Evolutionary conservation across 2,329 filamentous ascomycete genomes (phyloP).

Genomic region (Apiospora phragmitis): DNA sequence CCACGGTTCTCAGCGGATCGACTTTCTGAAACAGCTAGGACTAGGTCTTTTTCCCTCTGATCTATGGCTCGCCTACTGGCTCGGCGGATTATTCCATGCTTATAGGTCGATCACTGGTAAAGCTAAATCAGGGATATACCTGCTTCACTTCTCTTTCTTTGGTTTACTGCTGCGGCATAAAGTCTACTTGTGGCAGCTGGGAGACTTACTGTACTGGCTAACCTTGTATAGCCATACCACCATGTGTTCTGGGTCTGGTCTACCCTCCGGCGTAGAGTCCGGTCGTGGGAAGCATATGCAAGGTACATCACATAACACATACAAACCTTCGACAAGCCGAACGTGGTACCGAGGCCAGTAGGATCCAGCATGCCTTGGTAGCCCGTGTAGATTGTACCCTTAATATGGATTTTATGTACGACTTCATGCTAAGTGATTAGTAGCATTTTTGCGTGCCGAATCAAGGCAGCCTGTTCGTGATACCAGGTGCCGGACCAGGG

Average conservation of each 20-base stretch:
- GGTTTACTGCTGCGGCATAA: background rate
- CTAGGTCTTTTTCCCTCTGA: background rate
- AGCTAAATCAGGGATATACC: background rate
- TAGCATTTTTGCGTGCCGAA: background rate
- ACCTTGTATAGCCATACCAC: constrained; percentile 6
- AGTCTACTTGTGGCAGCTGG: background rate
- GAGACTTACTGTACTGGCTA: background rate
- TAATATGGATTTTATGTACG: background rate
- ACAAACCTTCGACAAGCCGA: background rate
- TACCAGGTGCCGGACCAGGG: background rate
- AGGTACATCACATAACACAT: background rate
- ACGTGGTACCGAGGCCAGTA: background rate
- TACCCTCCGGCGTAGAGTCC: background rate
- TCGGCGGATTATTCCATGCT: constrained; percentile 3
- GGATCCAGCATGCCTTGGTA: background rate
- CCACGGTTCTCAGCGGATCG: constrained; percentile 10
- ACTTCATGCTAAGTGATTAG: background rate
- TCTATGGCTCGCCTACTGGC: background rate
- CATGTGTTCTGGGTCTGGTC: background rate
- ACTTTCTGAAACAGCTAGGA: constrained; percentile 10
- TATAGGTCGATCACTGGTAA: constrained; percentile 9
- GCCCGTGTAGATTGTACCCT: background rate
- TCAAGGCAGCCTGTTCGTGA: background rate
- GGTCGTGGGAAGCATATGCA: background rate
- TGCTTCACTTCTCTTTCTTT: background rate